Percentiles rank a stretch among this genome's conserved stretches.
Conservation (phyloP, 2,329 filamentous ascomycete species). For the Cercospora janseana region DNA sequence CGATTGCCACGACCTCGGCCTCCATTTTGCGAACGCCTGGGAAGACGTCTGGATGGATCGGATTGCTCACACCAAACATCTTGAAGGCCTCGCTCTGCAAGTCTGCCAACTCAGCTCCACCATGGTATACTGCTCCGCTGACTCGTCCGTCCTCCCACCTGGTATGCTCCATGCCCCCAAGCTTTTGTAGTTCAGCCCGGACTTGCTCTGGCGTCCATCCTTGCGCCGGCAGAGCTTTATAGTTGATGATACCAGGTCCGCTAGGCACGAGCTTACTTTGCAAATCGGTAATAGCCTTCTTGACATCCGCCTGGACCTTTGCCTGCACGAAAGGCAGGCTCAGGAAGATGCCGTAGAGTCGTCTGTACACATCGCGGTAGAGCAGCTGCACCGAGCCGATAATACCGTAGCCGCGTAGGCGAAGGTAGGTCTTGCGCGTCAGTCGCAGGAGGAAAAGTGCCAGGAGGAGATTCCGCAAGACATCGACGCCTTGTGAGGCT, state of each 20-base stretch:
- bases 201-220: constrained; percentile 80
- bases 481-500: constrained; percentile 30
- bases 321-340: constrained; percentile 80
- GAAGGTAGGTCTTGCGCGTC: constrained; percentile 74
- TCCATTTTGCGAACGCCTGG: constrained; percentile 99
- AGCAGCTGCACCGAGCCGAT: constrained; percentile 73
- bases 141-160: constrained; percentile 95
- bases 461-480: constrained; percentile 80
- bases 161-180: constrained; percentile 87
- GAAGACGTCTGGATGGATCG: constrained; percentile 97
- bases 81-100: constrained; percentile 91
- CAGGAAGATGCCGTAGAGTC: constrained; percentile 81
- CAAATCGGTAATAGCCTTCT: constrained; percentile 74
- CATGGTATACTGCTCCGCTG: constrained; percentile 93
- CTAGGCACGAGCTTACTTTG: constrained; percentile 78
- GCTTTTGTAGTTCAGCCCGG: constrained; percentile 71
- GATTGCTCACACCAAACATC: constrained; percentile 91
- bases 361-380: constrained; percentile 69
- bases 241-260: constrained; percentile 67
- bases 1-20: constrained; percentile 96
- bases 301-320: constrained; percentile 81
- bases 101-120: constrained; percentile 74
- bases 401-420: constrained; percentile 83
- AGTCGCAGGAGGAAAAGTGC: constrained; percentile 83
- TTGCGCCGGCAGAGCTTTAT: constrained; percentile 74